A percentile compares a stretch with the other conserved stretches of the same genome.
phyloP scores from a whole-genome alignment of 2,329 filamentous ascomycete species.

The Exophiala alcalophila region DNA sequence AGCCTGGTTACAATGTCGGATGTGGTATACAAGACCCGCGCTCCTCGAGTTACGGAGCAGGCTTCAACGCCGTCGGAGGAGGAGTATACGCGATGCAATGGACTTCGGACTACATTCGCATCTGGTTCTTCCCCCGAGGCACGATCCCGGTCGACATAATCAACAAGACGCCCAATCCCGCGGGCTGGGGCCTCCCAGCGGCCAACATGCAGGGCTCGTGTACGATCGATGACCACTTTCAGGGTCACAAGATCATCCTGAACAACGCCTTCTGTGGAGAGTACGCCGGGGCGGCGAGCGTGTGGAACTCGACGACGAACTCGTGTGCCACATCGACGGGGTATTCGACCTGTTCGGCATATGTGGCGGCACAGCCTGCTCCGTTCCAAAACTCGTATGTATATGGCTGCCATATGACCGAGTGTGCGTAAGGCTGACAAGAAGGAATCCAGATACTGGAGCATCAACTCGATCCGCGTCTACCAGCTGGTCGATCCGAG shows the following conservation, averaged over 20 bases:
- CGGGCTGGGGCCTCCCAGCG: constrained; percentile 41
- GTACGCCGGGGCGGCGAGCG: constrained; percentile 65
- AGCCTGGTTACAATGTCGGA: constrained; percentile 44
- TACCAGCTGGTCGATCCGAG: constrained; percentile 26
- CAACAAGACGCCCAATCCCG: constrained; percentile 41
- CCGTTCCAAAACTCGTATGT: constrained; percentile 27
- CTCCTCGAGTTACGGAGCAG: constrained; percentile 51
- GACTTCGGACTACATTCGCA: constrained; percentile 42
- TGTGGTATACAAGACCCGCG: constrained; percentile 53
- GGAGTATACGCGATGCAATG: constrained; percentile 65
- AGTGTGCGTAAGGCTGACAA: background rate
- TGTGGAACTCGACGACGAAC: constrained; percentile 25
- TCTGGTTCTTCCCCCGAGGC: constrained; percentile 47
- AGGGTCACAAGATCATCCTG: constrained; percentile 67
- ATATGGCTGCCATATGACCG: background rate
- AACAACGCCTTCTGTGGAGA: constrained; percentile 78
- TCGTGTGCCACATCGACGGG: constrained; percentile 23
- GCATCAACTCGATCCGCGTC: constrained; percentile 28
- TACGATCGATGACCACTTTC: constrained; percentile 64
- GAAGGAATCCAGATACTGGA: constrained; percentile 22
- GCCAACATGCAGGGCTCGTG: constrained; percentile 66
- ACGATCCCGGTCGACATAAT: constrained; percentile 44
- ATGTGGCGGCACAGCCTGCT: constrained; percentile 25
- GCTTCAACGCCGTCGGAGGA: constrained; percentile 64
- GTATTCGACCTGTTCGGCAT: constrained; percentile 23